A percentile compares a stretch with the other conserved stretches of the same genome.
Conservation (phyloP, 2,329 filamentous ascomycete genomes). For the Claviceps sorghi region DNA sequence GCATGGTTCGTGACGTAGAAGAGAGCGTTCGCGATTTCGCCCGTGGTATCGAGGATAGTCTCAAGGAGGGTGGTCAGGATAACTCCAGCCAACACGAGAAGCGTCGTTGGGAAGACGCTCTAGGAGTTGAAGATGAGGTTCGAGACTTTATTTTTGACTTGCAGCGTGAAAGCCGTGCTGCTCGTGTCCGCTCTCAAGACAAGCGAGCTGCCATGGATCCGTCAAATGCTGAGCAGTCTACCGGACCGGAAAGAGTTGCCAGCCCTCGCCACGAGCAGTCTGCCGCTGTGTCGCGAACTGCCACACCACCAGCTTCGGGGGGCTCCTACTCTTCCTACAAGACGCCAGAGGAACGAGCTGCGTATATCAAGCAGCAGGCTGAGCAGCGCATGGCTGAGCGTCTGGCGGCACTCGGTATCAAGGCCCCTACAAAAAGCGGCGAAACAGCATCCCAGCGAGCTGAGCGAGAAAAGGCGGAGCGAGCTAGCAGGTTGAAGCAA, state of each 20-base stretch:
- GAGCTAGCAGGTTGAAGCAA: constrained; percentile 72
- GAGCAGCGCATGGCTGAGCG: constrained; percentile 95
- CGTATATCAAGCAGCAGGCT: constrained; percentile 93
- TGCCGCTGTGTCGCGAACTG: constrained; percentile 37
- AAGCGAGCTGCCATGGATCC: constrained; percentile 30
- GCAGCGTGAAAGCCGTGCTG: constrained; percentile 68
- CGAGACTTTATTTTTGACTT: constrained; percentile 97
- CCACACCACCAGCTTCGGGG: constrained; percentile 30
- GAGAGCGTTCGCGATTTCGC: constrained; percentile 87
- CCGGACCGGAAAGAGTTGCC: constrained; percentile 22
- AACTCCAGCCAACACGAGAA: constrained; percentile 76
- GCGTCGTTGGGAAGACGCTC: constrained; percentile 85
- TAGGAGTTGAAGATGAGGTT: constrained; percentile 92
- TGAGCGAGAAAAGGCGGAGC: constrained; percentile 76
- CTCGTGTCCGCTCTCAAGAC: constrained; percentile 50
- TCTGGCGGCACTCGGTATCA: constrained; percentile 83
- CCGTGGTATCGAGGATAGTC: constrained; percentile 66
- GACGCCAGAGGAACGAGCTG: constrained; percentile 84
- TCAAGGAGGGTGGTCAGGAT: constrained; percentile 67
- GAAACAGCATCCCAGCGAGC: constrained; percentile 73
- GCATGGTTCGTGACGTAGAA: constrained; percentile 93
- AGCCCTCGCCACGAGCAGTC: constrained; percentile 39
- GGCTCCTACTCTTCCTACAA: constrained; percentile 71
- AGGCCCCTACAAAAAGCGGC: constrained; percentile 60
- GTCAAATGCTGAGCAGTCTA: constrained; percentile 28